Evolutionary conservation across 1,284 basidiomycete genomes (phyloP), one percentile per base, ranked within the genome.

Genomic region (Takashimella tepidaria): DNA sequence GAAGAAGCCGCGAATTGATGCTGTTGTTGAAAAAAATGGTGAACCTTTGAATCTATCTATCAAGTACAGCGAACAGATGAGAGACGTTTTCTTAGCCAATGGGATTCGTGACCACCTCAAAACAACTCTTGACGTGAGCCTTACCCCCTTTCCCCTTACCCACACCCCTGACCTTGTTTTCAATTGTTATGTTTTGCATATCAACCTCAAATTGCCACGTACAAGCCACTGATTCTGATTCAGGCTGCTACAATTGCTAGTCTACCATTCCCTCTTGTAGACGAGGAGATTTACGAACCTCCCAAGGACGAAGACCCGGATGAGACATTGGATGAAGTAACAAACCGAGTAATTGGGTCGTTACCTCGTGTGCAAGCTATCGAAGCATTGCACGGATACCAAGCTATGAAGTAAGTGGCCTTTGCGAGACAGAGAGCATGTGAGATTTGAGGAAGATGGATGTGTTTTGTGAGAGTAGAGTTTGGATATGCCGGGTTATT

Each of bases 251-350:
- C 52, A 0, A 60, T 61, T n/a, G 53, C 53, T 0, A 43, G 49
- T 13, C 56, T 74, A 4, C 72, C 72, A 3, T 75, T 75, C 62
- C 70, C 72, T 0, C 57, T 75, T 20, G 58, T 59, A 4, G 73
- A 75, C 45, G 69, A 67, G 45, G 72, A 73, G 60, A 69, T 71
- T 31, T 75, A 74, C 53, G 69, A 74, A 46, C 73, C 73, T 5
- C 70, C 70, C 0, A 49, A 61, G 27, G 73, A 74, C 47, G 61
- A 60, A 4, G 65, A 66, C 13, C 31, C 55, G 44, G 64, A 63
- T 61, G 71, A 74, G 53, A 68, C 69, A 3, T 58, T 72, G 6
- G 73, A 75, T n/a, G 45, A 71, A 46, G 64, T 71, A 13, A 73
- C 72, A 8, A 62, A 56, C 22, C 61, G 68, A 24, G 62, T 73